These are phyloP conservation scores for Rhizomucor miehei DNA, from an alignment of 371 early-diverging fungal species.

Conservation along the genomic window DNA sequence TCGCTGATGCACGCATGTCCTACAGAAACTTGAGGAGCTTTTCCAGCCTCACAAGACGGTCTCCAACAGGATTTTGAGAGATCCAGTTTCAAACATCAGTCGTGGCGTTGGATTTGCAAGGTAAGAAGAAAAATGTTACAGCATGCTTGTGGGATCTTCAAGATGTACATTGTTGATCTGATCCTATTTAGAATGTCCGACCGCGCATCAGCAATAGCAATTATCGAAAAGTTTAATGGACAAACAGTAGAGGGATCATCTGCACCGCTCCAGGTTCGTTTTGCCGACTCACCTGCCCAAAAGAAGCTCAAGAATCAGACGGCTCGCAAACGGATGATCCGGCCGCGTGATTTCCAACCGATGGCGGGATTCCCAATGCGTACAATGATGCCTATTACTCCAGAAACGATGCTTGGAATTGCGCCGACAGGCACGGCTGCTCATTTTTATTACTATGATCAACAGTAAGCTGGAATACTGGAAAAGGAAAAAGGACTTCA, in stretches of 20 bases:
- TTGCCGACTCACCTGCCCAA: slow-evolving; percentile 79
- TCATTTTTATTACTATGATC: neutral
- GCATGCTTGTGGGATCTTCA: no score
- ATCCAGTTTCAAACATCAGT: slow-evolving; percentile 49
- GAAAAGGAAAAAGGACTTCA: neutral
- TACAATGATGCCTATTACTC: slow-evolving; percentile 44
- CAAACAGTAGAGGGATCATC: slow-evolving; percentile 54
- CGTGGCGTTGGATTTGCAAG: slow-evolving; percentile 82
- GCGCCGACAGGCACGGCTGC: slow-evolving; percentile 16
- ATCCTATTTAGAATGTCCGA: slow-evolving; percentile 53
- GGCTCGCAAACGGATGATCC: slow-evolving; percentile 20
- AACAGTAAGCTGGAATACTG: neutral
- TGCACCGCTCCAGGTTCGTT: slow-evolving; percentile 74
- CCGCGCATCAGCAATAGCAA: slow-evolving; percentile 60
- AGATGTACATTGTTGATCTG: no score
- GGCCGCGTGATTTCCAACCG: slow-evolving; percentile 42
- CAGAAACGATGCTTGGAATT: slow-evolving; percentile 48
- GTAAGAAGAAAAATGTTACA: slow-evolving; percentile 26
- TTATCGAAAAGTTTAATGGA: slow-evolving; percentile 71
- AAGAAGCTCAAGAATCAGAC: slow-evolving; percentile 65
- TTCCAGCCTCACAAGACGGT: slow-evolving; percentile 64
- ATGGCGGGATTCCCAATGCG: slow-evolving; percentile 31
- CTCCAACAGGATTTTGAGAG: slow-evolving; percentile 71
- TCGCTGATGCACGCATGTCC: neutral
- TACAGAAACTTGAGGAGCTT: slow-evolving; percentile 58